phyloP scores from a whole-genome alignment of 2,329 filamentous ascomycete genomes.

The Scopulariopsis brevicaulis region DNA sequence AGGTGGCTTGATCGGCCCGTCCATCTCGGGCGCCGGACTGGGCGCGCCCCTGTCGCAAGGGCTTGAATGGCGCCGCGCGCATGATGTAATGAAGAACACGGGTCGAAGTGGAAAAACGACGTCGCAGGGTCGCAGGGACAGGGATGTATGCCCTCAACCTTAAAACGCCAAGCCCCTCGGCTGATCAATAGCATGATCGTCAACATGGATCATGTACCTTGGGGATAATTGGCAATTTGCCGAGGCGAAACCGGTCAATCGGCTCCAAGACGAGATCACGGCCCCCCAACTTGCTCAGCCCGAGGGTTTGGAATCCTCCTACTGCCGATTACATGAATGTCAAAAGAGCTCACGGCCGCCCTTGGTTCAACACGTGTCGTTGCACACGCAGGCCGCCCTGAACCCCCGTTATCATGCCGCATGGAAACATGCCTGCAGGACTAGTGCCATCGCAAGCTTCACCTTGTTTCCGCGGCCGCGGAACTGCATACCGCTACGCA shows the following conservation, averaged over 20 bases:
- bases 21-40: not conserved
- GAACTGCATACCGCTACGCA: not conserved
- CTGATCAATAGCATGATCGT: not conserved
- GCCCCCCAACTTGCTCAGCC: no score
- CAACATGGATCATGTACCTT: not conserved
- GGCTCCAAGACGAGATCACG: no score
- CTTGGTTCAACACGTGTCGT: not conserved
- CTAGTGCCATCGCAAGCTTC: not conserved
- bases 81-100: not conserved
- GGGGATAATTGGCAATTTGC: not conserved
- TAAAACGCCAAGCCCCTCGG: not conserved
- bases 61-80: not conserved
- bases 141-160: not conserved
- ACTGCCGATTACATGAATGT: not conserved
- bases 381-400: not conserved
- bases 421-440: not conserved
- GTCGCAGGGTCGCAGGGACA: not conserved
- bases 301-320: not conserved
- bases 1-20: not conserved
- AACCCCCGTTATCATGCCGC: not conserved
- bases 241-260: no score
- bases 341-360: not conserved
- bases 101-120: not conserved
- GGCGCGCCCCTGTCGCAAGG: not conserved
- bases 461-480: not conserved